These are phyloP conservation scores for Penicillium lagena DNA, from an alignment of 495 filamentous ascomycete species.

Conservation along the genomic window DNA sequence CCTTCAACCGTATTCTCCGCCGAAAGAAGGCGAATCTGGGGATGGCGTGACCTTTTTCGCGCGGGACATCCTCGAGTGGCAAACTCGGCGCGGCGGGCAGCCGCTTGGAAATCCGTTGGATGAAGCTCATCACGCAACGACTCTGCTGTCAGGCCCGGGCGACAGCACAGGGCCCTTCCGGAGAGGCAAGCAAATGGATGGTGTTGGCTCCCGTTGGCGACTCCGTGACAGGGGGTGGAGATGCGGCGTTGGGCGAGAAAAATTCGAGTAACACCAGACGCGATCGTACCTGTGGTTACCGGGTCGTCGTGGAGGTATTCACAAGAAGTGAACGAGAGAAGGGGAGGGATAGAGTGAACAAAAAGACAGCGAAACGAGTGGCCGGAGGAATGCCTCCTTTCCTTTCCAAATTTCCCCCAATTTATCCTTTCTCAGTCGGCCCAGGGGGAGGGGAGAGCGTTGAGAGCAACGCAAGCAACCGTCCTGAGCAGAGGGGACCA, in stretches of 20 bases:
- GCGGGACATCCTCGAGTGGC: slow-evolving; percentile 53
- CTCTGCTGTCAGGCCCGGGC: slow-evolving; percentile 17
- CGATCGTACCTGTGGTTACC: too few species aligned
- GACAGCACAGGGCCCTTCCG: slow-evolving; percentile 14
- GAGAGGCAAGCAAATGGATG: neutral
- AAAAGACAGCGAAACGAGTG: slow-evolving; percentile 38
- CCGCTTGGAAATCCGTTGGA: slow-evolving; percentile 57
- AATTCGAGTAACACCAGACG: too few species aligned
- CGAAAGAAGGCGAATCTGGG: slow-evolving; percentile 77
- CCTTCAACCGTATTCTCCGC: slow-evolving; percentile 83
- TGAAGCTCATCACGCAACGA: slow-evolving; percentile 51
- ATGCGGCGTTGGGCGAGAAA: too few species aligned
- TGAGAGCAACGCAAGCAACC: slow-evolving; percentile 25
- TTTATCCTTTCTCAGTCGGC: slow-evolving; percentile 23
- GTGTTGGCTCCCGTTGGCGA: too few species aligned
- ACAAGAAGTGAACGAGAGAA: slow-evolving; percentile 3
- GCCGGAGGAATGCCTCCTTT: slow-evolving; percentile 47
- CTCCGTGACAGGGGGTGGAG: too few species aligned
- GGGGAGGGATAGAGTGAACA: slow-evolving; percentile 9
- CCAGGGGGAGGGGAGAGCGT: slow-evolving; percentile 15
- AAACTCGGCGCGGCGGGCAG: slow-evolving; percentile 55
- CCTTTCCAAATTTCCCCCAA: slow-evolving; percentile 29
- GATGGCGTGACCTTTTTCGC: slow-evolving; percentile 44
- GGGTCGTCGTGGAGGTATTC: neutral
- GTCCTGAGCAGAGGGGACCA: slow-evolving; percentile 24